Conservation (phyloP, 441 rosid genomes). For the Gossypium gossypioides region DNA sequence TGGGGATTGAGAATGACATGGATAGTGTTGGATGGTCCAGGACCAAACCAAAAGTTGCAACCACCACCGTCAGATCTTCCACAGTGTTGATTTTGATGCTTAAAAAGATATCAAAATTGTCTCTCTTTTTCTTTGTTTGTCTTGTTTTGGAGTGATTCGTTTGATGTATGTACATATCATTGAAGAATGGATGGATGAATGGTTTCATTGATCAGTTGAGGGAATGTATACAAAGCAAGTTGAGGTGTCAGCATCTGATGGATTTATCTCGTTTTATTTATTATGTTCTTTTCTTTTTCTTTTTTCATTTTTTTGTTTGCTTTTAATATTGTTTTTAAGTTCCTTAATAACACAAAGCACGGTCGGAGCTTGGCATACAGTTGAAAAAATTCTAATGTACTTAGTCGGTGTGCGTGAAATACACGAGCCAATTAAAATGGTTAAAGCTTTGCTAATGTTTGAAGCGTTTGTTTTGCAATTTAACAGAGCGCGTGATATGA, state of each 20-base stretch:
- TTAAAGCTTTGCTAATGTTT: background rate
- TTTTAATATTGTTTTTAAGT: background rate
- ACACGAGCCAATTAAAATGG: background rate
- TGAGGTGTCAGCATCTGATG: background rate
- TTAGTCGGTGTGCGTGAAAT: background rate
- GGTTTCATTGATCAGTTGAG: background rate
- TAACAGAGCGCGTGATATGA: background rate
- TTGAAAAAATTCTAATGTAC: background rate
- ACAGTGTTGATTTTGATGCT: slow-evolving; percentile 25
- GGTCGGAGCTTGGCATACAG: background rate
- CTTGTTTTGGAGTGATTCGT: background rate
- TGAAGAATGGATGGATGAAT: background rate
- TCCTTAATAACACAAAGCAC: background rate
- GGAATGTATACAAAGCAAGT: background rate
- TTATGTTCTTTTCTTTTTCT: background rate
- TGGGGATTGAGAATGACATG: slow-evolving; percentile 41
- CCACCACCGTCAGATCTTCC: slow-evolving; percentile 54
- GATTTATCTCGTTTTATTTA: background rate
- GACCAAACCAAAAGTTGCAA: slow-evolving; percentile 28
- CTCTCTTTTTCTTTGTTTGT: background rate
- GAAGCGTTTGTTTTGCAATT: background rate
- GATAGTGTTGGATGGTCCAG: slow-evolving; percentile 28
- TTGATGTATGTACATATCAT: background rate
- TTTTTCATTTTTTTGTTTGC: background rate
- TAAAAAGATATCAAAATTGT: background rate